These are phyloP conservation scores for Cadophora sp. DNA, from an alignment of 2,329 filamentous ascomycete genomes.

Conservation along the genomic window DNA sequence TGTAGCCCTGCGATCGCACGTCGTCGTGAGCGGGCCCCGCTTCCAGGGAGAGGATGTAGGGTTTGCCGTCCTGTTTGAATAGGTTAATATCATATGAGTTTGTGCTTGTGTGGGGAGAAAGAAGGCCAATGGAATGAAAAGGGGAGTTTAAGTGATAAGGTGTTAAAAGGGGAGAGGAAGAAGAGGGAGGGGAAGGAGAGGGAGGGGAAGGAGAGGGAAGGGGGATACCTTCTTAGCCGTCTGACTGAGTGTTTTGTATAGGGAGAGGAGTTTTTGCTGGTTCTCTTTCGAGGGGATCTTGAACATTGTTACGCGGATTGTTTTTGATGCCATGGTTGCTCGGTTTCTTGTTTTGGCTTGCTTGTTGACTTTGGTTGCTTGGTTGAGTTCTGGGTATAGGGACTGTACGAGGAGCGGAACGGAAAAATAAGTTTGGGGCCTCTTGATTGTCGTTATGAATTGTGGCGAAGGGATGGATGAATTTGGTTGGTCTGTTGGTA, in stretches of 20 bases:
- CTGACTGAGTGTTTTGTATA: constrained; percentile 44
- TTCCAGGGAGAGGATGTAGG: constrained; percentile 60
- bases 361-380: too few relatives aligned
- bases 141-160: too few relatives aligned
- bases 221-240: constrained; percentile 51
- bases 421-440: too few relatives aligned
- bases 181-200: not conserved
- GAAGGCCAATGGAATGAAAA: too few relatives aligned
- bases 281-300: constrained; percentile 56
- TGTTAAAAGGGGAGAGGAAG: not conserved
- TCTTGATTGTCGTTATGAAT: too few relatives aligned
- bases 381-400: too few relatives aligned
- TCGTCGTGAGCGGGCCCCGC: constrained; percentile 57
- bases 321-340: constrained; percentile 32
- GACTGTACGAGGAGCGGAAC: too few relatives aligned
- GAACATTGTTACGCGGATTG: constrained; percentile 60
- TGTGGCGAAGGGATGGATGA: too few relatives aligned
- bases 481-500: too few relatives aligned
- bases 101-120: too few relatives aligned
- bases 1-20: constrained; percentile 61
- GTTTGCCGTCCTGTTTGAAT: constrained; percentile 58
- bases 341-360: too few relatives aligned
- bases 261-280: constrained; percentile 51
- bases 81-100: constrained; percentile 5
- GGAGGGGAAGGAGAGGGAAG: constrained; percentile 6